Evolutionary conservation across 2,329 filamentous ascomycete genomes (phyloP), one percentile per base, ranked within the genome.

Genomic region (Cephalotrichum gorgonifer): DNA sequence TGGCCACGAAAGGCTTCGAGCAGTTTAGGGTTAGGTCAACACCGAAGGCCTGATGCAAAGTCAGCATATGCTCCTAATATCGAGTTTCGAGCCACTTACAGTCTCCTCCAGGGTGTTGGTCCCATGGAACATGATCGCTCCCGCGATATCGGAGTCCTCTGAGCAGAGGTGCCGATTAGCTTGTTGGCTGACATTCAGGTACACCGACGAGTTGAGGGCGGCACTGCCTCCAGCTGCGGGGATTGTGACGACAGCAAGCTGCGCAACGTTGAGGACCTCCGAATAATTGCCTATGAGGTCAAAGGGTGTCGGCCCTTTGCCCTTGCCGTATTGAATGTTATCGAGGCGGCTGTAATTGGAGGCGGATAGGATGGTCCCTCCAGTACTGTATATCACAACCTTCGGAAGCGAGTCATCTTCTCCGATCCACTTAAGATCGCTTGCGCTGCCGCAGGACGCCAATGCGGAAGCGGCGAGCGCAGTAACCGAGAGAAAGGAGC

Each of bases 21-120:
- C 71, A 75, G 58, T 73, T 75, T 31, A 76, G 62, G 0, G 70
- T 74, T 1, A 72, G 59, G 47, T 76, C 69, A 20, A 78, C 62
- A 56, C 75, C 76, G 58, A 78, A 76, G 1, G 74, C 72, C 3
- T 56, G n/a, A 35, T 4, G 12, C 3, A 33, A 14, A 6, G 30
- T 11, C 30, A 33, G 4, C 30, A 4, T 3, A 11, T 11, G 12
- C 8, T 14, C 5, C 30, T 15, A 11, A 33, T 15, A 33, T 6
- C 30, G 30, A 33, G n/a, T 12, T 30, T 30, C 6, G 12, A 30
- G 12, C 28, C 20, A 44, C 52, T 47, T 22, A 56, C 61, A 1
- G 74, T 76, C 57, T 79, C 76, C 54, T 78, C 76, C 4, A 80
- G 62, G 0, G 72, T 77, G 53, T 80, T 77, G 3, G 76, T 80